These are phyloP conservation scores for Sporothrix pallida DNA, from an alignment of 2,329 filamentous ascomycete genomes.

Conservation along the genomic window DNA sequence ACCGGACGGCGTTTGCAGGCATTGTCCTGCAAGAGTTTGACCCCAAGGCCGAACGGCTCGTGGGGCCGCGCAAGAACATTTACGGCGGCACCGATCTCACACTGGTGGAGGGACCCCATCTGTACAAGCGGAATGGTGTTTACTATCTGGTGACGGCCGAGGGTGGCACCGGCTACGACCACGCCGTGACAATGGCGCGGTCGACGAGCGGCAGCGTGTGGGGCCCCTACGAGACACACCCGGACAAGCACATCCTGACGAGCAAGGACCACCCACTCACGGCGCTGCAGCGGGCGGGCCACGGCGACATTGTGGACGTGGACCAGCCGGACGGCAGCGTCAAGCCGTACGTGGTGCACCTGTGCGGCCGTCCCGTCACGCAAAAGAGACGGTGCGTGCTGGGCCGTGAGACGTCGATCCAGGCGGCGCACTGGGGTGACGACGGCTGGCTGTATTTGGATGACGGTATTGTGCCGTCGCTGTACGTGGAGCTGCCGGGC, in stretches of 20 bases:
- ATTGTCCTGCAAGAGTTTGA: constrained; percentile 66
- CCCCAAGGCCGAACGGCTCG: constrained; percentile 53
- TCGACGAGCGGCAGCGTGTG: constrained; percentile 53
- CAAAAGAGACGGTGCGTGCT: constrained; percentile 60
- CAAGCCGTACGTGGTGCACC: constrained; percentile 59
- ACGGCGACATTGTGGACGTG: constrained; percentile 57
- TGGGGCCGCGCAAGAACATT: constrained; percentile 62
- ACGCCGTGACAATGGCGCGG: constrained; percentile 64
- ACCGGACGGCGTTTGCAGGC: constrained; percentile 54
- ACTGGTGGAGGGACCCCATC: constrained; percentile 62
- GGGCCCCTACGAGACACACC: constrained; percentile 67
- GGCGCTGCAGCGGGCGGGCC: constrained; percentile 59
- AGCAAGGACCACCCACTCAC: constrained; percentile 57
- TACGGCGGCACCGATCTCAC: constrained; percentile 61
- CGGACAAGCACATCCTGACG: constrained; percentile 62
- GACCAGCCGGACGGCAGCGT: constrained; percentile 50
- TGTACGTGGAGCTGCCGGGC: constrained; percentile 59
- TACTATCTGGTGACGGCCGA: constrained; percentile 67
- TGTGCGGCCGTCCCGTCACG: constrained; percentile 57
- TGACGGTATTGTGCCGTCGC: constrained; percentile 60
- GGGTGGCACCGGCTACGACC: constrained; percentile 65
- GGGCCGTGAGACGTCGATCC: constrained; percentile 62
- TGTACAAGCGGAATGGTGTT: constrained; percentile 63
- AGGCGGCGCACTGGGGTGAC: constrained; percentile 63
- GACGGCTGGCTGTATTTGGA: constrained; percentile 69